phyloP scores from a whole-genome alignment of 2,329 filamentous ascomycete species.

The Ophiostoma tasmaniense region DNA sequence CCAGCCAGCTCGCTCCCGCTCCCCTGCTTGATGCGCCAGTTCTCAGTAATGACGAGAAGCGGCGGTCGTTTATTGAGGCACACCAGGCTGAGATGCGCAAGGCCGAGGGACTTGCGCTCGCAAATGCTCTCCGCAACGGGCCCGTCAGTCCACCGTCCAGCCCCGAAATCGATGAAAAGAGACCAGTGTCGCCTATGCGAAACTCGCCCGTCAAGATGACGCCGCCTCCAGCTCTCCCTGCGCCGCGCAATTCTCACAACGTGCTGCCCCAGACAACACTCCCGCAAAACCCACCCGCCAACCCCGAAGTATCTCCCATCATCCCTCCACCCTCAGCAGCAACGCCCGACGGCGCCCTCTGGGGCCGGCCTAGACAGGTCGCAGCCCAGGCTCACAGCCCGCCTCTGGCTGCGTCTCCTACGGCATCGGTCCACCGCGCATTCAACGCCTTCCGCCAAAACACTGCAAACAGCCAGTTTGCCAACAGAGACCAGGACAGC shows the following conservation, averaged over 20 bases:
- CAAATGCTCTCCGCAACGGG: constrained; percentile 37
- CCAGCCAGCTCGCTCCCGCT: constrained; percentile 23
- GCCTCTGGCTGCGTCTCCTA: constrained; percentile 25
- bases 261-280: constrained; percentile 3
- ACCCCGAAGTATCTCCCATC: constrained; percentile 13
- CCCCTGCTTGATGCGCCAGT: constrained; percentile 20
- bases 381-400: constrained; percentile 35
- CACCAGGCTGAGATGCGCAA: constrained; percentile 53
- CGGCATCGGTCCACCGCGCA: constrained; percentile 24
- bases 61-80: constrained; percentile 50
- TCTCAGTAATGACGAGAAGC: constrained; percentile 41
- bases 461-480: constrained; percentile 21
- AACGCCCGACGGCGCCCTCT: constrained; percentile 18
- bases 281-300: not conserved
- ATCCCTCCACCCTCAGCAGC: constrained; percentile 10
- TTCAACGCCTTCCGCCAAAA: constrained; percentile 23
- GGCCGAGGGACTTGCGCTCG: constrained; percentile 51
- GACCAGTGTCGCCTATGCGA: not conserved
- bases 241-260: constrained; percentile 12
- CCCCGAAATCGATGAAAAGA: constrained; percentile 20
- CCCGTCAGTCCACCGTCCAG: constrained; percentile 25
- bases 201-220: constrained; percentile 12
- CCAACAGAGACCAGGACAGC: constrained; percentile 21
- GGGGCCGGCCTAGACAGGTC: constrained; percentile 12
- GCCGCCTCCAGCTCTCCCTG: constrained; percentile 12